Percentiles rank a stretch among this genome's conserved stretches.
Conservation (phyloP, 257 asterid genomes). For the Coffea eugenioides region DNA sequence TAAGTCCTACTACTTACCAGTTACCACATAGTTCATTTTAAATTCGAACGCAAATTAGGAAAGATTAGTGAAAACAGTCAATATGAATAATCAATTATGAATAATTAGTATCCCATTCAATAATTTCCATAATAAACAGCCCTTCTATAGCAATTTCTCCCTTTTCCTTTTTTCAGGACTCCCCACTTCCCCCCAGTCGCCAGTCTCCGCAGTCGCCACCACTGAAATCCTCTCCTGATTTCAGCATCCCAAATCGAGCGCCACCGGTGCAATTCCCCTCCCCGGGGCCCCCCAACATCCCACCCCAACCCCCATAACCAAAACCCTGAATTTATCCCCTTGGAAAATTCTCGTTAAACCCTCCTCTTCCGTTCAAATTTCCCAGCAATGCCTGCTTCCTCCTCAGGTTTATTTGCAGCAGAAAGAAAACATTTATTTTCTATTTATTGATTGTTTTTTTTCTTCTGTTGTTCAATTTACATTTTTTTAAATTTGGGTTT, state of each 20-base stretch:
- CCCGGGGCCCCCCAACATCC: no score
- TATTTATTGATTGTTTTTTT: neutral
- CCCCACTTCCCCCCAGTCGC: conserved; percentile 3
- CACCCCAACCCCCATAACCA: neutral
- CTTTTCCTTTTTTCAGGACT: neutral
- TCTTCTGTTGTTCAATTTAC: conserved; percentile 5
- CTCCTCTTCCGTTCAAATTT: conserved; percentile 5
- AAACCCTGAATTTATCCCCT: neutral
- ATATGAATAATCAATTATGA: neutral
- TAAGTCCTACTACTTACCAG: no score
- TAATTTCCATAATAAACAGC: neutral
- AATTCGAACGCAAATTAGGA: no score
- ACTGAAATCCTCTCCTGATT: neutral
- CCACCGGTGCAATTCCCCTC: neutral
- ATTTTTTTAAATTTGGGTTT: neutral
- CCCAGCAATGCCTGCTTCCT: conserved; percentile 89
- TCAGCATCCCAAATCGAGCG: neutral
- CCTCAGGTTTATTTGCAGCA: conserved; percentile 49
- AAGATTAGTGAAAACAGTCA: neutral
- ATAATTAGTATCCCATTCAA: neutral
- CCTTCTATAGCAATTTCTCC: conserved; percentile 2
- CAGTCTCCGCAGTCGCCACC: neutral
- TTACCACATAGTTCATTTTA: no score
- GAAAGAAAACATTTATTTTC: neutral
- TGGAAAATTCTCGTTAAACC: conserved; percentile 1